Evolutionary conservation across 352 stramenopile genomes (phyloP).

Genomic region (Thalassiosira oceanica): DNA sequence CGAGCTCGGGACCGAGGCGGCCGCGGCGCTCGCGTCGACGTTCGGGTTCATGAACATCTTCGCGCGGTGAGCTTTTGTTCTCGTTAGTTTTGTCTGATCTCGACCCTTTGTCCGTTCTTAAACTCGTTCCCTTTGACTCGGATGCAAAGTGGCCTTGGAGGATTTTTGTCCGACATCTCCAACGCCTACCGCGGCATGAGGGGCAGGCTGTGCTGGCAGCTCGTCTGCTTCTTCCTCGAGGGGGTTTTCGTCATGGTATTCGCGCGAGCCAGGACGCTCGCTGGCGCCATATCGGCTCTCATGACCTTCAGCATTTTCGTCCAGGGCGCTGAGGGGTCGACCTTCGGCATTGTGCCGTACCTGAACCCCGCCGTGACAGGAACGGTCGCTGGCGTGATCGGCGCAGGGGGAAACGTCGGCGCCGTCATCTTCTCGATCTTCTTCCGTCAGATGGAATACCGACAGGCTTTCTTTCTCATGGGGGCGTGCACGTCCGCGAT

Average conservation of each 20-base stretch:
- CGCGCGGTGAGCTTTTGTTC: no score
- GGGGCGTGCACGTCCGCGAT: slow-evolving; percentile 23
- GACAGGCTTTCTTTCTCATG: slow-evolving; percentile 69
- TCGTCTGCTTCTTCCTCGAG: slow-evolving; percentile 81
- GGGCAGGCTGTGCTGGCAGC: slow-evolving; percentile 85
- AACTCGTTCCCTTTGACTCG: no score
- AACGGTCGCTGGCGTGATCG: slow-evolving; percentile 77
- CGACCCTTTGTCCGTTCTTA: no score
- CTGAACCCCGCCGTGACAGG: slow-evolving; percentile 67
- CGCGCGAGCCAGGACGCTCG: slow-evolving; percentile 81
- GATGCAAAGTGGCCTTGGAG: slow-evolving; percentile 83
- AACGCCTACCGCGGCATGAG: slow-evolving; percentile 84
- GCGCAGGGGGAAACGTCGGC: slow-evolving; percentile 80
- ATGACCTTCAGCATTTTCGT: slow-evolving; percentile 88
- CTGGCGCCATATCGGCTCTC: slow-evolving; percentile 81
- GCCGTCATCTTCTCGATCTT: slow-evolving; percentile 64
- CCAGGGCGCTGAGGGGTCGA: slow-evolving; percentile 84
- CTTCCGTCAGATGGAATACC: slow-evolving; percentile 54
- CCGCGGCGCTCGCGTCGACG: slow-evolving; percentile 81
- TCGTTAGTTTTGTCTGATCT: no score
- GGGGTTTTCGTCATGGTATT: slow-evolving; percentile 84
- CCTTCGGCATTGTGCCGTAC: no score
- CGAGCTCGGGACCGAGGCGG: slow-evolving; percentile 76
- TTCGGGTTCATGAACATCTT: slow-evolving; percentile 92
- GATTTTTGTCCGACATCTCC: slow-evolving; percentile 84